Conservation (phyloP, 805 yeast genomes). For the Pichia californica region DNA sequence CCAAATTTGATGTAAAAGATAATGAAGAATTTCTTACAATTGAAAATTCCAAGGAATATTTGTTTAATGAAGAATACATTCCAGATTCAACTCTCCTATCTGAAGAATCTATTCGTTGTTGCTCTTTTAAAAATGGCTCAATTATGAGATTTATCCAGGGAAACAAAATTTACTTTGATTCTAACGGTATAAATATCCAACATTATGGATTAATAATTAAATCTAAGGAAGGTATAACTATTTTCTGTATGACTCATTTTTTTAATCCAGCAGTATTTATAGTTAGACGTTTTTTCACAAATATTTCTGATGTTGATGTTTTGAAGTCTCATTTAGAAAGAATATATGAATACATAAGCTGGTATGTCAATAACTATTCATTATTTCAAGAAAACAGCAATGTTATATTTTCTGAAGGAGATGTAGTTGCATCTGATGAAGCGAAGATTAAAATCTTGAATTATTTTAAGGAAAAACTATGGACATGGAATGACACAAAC, state of each 20-base stretch:
- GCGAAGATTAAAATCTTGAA: not conserved
- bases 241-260: not conserved
- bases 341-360: not conserved
- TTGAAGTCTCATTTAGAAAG: not conserved
- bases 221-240: not conserved
- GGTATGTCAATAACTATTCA: not conserved
- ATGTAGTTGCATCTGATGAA: not conserved
- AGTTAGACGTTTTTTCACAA: not conserved
- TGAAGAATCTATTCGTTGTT: not conserved
- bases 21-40: not conserved
- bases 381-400: no score
- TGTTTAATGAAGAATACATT: slow-evolving; percentile 2
- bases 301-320: not conserved
- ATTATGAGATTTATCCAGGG: not conserved
- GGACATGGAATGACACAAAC: not conserved
- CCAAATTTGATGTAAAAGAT: not conserved
- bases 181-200: not conserved
- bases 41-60: not conserved
- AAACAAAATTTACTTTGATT: not conserved
- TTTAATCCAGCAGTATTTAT: not conserved
- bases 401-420: not conserved
- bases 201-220: slow-evolving; percentile 1
- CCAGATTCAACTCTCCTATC: not conserved
- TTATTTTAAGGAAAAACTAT: not conserved
- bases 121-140: not conserved